phyloP scores from a whole-genome alignment of 1,284 basidiomycete species.

The Rhodotorula sp. region DNA sequence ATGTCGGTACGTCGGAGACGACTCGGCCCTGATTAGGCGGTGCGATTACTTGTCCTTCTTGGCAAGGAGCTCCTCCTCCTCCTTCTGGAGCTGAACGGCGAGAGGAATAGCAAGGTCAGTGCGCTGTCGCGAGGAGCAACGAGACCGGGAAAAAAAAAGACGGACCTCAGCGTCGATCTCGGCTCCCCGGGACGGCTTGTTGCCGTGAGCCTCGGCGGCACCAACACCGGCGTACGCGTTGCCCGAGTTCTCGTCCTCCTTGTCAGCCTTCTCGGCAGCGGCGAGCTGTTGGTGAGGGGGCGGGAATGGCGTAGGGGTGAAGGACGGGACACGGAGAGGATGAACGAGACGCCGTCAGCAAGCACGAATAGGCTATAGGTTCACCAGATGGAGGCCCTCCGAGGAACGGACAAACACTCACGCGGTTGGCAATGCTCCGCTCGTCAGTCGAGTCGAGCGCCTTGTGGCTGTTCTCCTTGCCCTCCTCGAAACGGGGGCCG shows the following conservation, averaged over 20 bases:
- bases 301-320: background rate
- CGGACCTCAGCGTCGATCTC: constrained; percentile 56
- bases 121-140: fast-evolving
- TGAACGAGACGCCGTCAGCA: background rate
- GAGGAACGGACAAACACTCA: constrained; percentile 1
- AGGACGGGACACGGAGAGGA: background rate
- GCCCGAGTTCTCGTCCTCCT: constrained; percentile 20
- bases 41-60: constrained; percentile 53
- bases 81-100: constrained; percentile 51
- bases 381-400: background rate
- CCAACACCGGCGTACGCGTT: constrained; percentile 4
- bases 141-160: too few relatives aligned
- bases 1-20: too few relatives aligned
- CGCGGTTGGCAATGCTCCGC: constrained; percentile 38
- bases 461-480: constrained; percentile 35
- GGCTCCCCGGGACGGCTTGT: constrained; percentile 62
- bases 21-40: background rate
- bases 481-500: constrained; percentile 30
- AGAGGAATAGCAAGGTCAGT: background rate
- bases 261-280: constrained; percentile 41
- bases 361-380: too few relatives aligned
- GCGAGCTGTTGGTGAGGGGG: constrained; percentile 23
- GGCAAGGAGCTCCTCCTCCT: constrained; percentile 56
- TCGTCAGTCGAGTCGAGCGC: constrained; percentile 35
- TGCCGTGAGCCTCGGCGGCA: constrained; percentile 52